Evolutionary conservation across 1,284 basidiomycete genomes (phyloP).

Genomic region (Apiotrichum sp.): DNA sequence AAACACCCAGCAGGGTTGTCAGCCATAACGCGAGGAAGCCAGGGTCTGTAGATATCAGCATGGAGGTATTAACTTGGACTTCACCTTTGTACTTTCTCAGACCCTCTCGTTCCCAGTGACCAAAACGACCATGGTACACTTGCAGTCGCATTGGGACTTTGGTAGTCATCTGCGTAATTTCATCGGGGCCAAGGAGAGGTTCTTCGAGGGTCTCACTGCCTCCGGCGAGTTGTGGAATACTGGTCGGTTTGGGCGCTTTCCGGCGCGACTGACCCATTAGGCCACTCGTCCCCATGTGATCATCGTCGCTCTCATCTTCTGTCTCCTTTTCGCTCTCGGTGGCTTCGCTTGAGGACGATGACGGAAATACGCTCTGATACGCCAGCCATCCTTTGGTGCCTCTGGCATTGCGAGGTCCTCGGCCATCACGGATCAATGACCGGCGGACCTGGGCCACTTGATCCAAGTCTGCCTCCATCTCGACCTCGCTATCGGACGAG

Average conservation of each 20-base stretch:
- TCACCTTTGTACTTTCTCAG: constrained; percentile 45
- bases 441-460: constrained; percentile 31
- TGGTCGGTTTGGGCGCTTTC: background rate
- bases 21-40: constrained; percentile 44
- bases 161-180: constrained; percentile 19
- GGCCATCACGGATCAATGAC: constrained; percentile 18
- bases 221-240: background rate
- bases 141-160: constrained; percentile 38
- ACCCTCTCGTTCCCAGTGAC: constrained; percentile 43
- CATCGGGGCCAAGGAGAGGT: constrained; percentile 34
- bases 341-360: constrained; percentile 32
- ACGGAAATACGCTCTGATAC: constrained; percentile 46
- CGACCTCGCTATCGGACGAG: constrained; percentile 31
- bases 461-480: constrained; percentile 31
- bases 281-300: constrained; percentile 13
- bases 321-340: constrained; percentile 37
- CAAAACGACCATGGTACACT: constrained; percentile 44
- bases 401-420: constrained; percentile 2
- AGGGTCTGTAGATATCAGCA: constrained; percentile 27
- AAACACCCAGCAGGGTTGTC: constrained; percentile 29
- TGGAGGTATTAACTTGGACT: background rate
- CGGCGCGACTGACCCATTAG: constrained; percentile 25
- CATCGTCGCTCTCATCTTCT: constrained; percentile 28
- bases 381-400: constrained; percentile 45
- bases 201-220: constrained; percentile 23